phyloP scores from a whole-genome alignment of 73 alveolate genomes.

The Stentor coeruleus region DNA sequence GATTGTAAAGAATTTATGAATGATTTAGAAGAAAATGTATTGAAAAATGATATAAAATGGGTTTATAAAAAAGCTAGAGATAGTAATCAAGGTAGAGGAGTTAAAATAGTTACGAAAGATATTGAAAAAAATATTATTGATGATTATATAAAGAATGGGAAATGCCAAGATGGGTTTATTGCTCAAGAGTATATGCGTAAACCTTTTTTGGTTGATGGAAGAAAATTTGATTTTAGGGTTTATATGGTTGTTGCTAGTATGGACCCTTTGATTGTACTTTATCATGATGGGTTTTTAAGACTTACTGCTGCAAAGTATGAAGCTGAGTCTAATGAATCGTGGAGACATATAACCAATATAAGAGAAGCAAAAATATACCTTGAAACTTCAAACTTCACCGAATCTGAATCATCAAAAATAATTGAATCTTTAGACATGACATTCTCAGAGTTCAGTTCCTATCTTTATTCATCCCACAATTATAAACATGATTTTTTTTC shows the following conservation, averaged over 20 bases:
- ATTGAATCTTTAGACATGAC: slow-evolving; percentile 3
- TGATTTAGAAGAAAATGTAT: neutral
- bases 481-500: no score
- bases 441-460: no score
- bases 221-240: neutral
- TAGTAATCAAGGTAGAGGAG: neutral
- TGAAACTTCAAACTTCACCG: neutral
- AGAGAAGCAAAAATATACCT: neutral
- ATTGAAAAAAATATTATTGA: neutral
- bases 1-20: neutral
- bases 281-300: slow-evolving; percentile 19
- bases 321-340: neutral
- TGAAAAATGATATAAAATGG: neutral
- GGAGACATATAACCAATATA: slow-evolving; percentile 7
- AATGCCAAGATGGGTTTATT: neutral
- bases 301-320: slow-evolving; percentile 1
- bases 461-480: no score
- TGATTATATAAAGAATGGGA: neutral
- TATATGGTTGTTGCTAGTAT: slow-evolving; percentile 26
- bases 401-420: neutral
- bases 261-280: slow-evolving; percentile 22
- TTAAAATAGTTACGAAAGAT: neutral
- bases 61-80: neutral
- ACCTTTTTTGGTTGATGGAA: slow-evolving; percentile 3
- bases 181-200: slow-evolving; percentile 1